Conservation (phyloP, 495 filamentous ascomycete species). For the Terfezia boudieri region DNA sequence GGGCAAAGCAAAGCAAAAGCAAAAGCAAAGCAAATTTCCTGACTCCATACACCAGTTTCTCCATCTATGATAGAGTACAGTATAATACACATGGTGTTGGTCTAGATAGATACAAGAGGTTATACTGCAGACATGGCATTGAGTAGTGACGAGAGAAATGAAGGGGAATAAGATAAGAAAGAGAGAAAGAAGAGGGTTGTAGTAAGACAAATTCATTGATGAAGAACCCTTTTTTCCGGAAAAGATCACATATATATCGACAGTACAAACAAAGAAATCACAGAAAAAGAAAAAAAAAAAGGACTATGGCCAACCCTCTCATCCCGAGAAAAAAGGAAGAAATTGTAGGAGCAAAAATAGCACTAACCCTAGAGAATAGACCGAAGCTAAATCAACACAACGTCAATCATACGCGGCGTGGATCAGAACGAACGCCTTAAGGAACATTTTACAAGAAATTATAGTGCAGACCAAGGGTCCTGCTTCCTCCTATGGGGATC, state of each 20-base stretch:
- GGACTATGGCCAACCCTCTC: not conserved
- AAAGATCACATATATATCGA: not conserved
- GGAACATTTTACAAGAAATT: not conserved
- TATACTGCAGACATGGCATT: too few relatives aligned
- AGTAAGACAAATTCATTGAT: too few relatives aligned
- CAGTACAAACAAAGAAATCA: not conserved
- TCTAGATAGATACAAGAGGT: too few relatives aligned
- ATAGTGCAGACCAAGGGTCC: conserved; percentile 21
- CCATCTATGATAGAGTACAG: too few relatives aligned
- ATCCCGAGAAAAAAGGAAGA: not conserved
- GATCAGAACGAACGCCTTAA: not conserved
- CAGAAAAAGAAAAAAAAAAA: not conserved
- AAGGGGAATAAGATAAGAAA: too few relatives aligned
- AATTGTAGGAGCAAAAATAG: not conserved
- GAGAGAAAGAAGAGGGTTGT: too few relatives aligned
- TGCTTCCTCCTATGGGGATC: conserved; percentile 20
- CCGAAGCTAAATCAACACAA: not conserved
- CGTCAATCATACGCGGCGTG: too few relatives aligned
- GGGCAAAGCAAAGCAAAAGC: too few relatives aligned
- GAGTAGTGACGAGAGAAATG: too few relatives aligned
- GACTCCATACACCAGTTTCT: too few relatives aligned
- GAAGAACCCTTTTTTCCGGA: not conserved
- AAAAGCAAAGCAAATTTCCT: too few relatives aligned
- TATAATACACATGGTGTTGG: too few relatives aligned
- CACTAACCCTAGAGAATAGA: not conserved